These are phyloP conservation scores for Malassezia globosa DNA, from an alignment of 1,284 basidiomycete genomes.

Conservation along the genomic window DNA sequence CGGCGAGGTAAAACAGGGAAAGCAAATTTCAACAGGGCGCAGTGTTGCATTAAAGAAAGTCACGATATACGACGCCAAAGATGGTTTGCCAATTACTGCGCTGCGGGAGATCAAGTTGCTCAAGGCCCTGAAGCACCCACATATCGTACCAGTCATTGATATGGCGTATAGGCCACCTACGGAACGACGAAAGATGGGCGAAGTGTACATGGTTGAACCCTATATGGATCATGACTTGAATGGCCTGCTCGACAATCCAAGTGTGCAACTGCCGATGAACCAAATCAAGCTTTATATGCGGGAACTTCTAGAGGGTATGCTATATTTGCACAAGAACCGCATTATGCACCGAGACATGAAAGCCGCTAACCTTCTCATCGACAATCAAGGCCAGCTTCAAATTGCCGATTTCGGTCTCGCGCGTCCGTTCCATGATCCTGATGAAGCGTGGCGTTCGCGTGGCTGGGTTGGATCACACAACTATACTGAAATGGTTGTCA, in stretches of 20 bases:
- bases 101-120: conserved; percentile 96
- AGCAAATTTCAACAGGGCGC: conserved; percentile 51
- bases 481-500: conserved; percentile 98
- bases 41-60: conserved; percentile 85
- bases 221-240: conserved; percentile 99
- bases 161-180: conserved; percentile 58
- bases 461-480: conserved; percentile 45
- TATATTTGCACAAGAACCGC: conserved; percentile 92
- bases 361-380: conserved; percentile 89
- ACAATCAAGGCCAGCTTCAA: conserved; percentile 53
- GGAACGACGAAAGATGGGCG: conserved; percentile 52
- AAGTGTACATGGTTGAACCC: conserved; percentile 89
- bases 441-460: conserved; percentile 27
- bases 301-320: conserved; percentile 84
- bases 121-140: conserved; percentile 73
- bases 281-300: conserved; percentile 91
- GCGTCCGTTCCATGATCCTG: conserved; percentile 50
- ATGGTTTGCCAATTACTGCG: conserved; percentile 90
- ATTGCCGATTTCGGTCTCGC: conserved; percentile 95
- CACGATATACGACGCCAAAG: conserved; percentile 88
- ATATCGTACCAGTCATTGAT: conserved; percentile 76
- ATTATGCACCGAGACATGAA: conserved; percentile 98
- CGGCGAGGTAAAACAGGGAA: conserved; percentile 47
- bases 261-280: conserved; percentile 33
- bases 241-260: conserved; percentile 61